phyloP scores from a whole-genome alignment of 306 rosid species.

The Fragaria ananassa region DNA sequence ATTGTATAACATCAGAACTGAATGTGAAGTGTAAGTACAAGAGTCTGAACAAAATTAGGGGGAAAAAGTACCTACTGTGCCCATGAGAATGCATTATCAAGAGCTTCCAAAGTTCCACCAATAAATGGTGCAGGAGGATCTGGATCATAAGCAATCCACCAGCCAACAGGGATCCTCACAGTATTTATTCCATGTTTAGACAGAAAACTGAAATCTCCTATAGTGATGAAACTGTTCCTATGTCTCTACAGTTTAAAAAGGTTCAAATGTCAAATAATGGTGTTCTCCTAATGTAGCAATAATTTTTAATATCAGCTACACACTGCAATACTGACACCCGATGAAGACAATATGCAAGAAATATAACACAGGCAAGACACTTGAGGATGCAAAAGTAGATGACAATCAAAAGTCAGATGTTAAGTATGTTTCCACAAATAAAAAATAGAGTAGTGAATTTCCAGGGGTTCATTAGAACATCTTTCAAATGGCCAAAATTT shows the following conservation, averaged over 20 bases:
- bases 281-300: constrained; percentile 4
- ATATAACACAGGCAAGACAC: background rate
- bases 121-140: constrained; percentile 89
- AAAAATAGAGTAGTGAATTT: background rate
- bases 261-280: constrained; percentile 21
- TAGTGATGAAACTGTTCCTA: constrained; percentile 70
- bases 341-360: background rate
- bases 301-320: background rate
- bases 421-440: background rate
- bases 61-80: constrained; percentile 69
- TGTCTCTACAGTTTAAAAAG: constrained; percentile 65
- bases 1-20: constrained; percentile 17
- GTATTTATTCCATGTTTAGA: constrained; percentile 81
- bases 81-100: constrained; percentile 94
- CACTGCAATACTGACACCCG: background rate
- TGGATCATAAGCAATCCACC: constrained; percentile 98
- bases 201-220: constrained; percentile 79
- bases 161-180: constrained; percentile 94
- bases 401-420: background rate
- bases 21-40: background rate
- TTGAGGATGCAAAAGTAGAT: background rate
- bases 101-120: constrained; percentile 84
- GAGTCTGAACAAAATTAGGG: constrained; percentile 18
- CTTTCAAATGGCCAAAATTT: too few relatives aligned
- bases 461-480: background rate